A percentile compares a stretch with the other conserved stretches of the same genome.
phyloP scores from a whole-genome alignment of 2,329 filamentous ascomycete genomes.

The Monosporascus ibericus region DNA sequence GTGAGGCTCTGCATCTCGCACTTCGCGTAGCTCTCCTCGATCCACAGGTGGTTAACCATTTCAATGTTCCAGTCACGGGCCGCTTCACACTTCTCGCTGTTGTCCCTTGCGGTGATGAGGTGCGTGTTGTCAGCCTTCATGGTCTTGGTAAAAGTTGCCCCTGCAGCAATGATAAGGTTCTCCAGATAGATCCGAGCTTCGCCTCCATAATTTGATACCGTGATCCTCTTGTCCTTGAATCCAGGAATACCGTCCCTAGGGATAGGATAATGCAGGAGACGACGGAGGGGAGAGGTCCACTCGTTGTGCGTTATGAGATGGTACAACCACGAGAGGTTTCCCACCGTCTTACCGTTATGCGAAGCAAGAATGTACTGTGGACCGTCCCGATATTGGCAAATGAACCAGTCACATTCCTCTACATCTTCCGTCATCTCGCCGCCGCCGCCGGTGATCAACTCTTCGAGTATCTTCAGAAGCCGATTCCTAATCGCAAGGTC shows the following conservation, averaged over 20 bases:
- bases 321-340: slow-evolving; percentile 91
- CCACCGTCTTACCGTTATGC: slow-evolving; percentile 73
- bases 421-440: slow-evolving; percentile 62
- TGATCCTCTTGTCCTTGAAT: slow-evolving; percentile 72
- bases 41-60: slow-evolving; percentile 91
- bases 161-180: slow-evolving; percentile 78
- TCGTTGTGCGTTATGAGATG: slow-evolving; percentile 81
- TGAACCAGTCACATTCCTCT: slow-evolving; percentile 70
- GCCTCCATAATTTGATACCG: slow-evolving; percentile 92
- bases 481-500: slow-evolving; percentile 68
- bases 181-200: slow-evolving; percentile 91
- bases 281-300: slow-evolving; percentile 79
- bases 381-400: slow-evolving; percentile 84
- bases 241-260: slow-evolving; percentile 71
- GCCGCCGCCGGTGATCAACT: slow-evolving; percentile 65
- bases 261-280: slow-evolving; percentile 85
- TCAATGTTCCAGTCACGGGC: slow-evolving; percentile 88
- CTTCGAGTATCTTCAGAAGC: slow-evolving; percentile 60
- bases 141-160: slow-evolving; percentile 87
- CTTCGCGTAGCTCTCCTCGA: slow-evolving; percentile 93
- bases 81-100: slow-evolving; percentile 88
- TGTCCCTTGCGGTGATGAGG: slow-evolving; percentile 81
- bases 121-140: slow-evolving; percentile 96
- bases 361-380: slow-evolving; percentile 71
- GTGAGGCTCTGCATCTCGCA: slow-evolving; percentile 71